Evolutionary conservation across 179 eudicot genomes (phyloP).

Genomic region (Spinacia oleracea): DNA sequence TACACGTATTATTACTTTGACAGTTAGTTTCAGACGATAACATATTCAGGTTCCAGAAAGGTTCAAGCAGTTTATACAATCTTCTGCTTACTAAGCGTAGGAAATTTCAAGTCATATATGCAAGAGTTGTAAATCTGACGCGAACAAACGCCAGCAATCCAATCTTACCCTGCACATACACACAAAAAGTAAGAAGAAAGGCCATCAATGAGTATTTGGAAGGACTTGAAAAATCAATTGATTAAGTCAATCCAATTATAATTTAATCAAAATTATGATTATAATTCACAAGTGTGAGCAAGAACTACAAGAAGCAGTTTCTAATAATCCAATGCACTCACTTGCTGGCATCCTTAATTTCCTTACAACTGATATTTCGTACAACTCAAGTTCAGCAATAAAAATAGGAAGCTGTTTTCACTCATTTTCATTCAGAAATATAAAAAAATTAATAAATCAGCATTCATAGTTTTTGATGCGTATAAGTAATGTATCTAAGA

Average conservation of each 20-base stretch:
- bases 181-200: not conserved
- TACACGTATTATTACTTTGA: not conserved
- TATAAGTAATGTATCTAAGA: conserved; percentile 26
- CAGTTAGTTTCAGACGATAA: not conserved
- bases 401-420: conserved; percentile 12
- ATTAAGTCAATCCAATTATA: not conserved
- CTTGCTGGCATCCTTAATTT: conserved; percentile 25
- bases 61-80: not conserved
- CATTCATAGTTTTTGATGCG: conserved; percentile 32
- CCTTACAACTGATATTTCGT: conserved; percentile 15
- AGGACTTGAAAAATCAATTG: conserved; percentile 7
- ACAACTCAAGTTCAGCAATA: conserved; percentile 24
- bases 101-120: not conserved
- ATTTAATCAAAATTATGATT: not conserved
- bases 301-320: conserved; percentile 4
- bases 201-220: not conserved
- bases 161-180: not conserved
- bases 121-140: not conserved
- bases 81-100: not conserved
- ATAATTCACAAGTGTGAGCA: conserved; percentile 20
- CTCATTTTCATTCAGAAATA: not conserved
- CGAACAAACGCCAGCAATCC: not conserved
- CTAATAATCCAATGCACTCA: conserved; percentile 16
- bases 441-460: not conserved
- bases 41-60: not conserved